Conservation (phyloP, 768 basidiomycete genomes). For the Lentinula raphanica region DNA sequence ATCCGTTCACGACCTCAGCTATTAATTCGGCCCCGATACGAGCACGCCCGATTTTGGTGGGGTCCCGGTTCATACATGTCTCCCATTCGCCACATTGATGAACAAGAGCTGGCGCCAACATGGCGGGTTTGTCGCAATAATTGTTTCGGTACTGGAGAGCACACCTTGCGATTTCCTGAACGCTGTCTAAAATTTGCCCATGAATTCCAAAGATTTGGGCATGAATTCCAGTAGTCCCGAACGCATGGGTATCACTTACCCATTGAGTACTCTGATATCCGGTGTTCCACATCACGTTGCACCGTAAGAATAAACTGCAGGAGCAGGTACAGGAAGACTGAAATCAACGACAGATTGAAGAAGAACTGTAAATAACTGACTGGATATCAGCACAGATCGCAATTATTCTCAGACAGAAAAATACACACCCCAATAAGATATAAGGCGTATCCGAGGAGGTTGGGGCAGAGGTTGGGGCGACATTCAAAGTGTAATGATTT, state of each 20-base stretch:
- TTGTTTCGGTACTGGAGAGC: slow-evolving; percentile 77
- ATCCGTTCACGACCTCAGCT: slow-evolving; percentile 93
- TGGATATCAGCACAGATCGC: slow-evolving; percentile 10
- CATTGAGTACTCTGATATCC: slow-evolving; percentile 83
- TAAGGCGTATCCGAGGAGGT: slow-evolving; percentile 65
- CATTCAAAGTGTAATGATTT: slow-evolving; percentile 80
- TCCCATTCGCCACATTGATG: slow-evolving; percentile 88
- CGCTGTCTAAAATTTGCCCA: slow-evolving; percentile 61
- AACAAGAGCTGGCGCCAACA: slow-evolving; percentile 66
- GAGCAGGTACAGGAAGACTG: slow-evolving; percentile 75
- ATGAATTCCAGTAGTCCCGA: neutral
- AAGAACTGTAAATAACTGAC: slow-evolving; percentile 87
- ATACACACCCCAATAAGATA: slow-evolving; percentile 75
- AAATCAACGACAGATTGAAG: slow-evolving; percentile 82
- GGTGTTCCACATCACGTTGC: slow-evolving; percentile 82
- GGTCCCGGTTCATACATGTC: slow-evolving; percentile 92
- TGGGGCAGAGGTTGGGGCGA: slow-evolving; percentile 55
- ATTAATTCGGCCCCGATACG: slow-evolving; percentile 91
- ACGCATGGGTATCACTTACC: slow-evolving; percentile 41
- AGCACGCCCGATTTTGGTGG: slow-evolving; percentile 81
- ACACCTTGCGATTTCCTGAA: slow-evolving; percentile 90
- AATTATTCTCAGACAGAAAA: slow-evolving; percentile 3
- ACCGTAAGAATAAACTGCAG: slow-evolving; percentile 87
- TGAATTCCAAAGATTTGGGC: too few species aligned
- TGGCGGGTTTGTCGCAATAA: slow-evolving; percentile 70